Conservation (phyloP, 1,284 basidiomycete genomes). For the Heimioporus retisporus region DNA sequence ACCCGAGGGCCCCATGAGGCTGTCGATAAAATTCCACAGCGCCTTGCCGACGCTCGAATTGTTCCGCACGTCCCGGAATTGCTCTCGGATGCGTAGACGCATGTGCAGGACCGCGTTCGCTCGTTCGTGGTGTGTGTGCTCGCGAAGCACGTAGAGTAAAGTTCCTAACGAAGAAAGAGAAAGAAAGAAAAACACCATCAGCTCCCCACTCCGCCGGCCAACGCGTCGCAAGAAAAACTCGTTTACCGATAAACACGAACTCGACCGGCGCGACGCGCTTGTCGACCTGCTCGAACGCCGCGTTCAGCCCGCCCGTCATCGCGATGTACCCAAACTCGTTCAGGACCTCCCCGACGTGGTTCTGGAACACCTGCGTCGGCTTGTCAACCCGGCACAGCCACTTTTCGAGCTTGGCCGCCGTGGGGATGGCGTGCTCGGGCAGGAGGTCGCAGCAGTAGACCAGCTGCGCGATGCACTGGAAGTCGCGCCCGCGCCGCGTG, state of each 20-base stretch:
- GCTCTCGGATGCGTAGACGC: slow-evolving; percentile 60
- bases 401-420: slow-evolving; percentile 62
- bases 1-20: slow-evolving; percentile 47
- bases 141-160: slow-evolving; percentile 62
- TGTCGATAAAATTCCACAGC: slow-evolving; percentile 66
- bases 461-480: slow-evolving; percentile 73
- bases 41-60: slow-evolving; percentile 63
- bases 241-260: slow-evolving; percentile 76
- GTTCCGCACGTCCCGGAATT: slow-evolving; percentile 68
- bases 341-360: slow-evolving; percentile 59
- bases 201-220: no score
- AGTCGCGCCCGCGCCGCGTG: slow-evolving; percentile 72
- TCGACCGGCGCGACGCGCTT: slow-evolving; percentile 78
- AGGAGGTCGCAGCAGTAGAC: slow-evolving; percentile 71
- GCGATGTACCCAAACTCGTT: slow-evolving; percentile 67
- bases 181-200: not conserved
- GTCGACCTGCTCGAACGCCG: slow-evolving; percentile 59
- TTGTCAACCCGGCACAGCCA: slow-evolving; percentile 62
- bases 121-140: slow-evolving; percentile 50
- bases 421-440: slow-evolving; percentile 59
- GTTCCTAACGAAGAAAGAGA: slow-evolving; percentile 54
- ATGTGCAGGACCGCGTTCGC: slow-evolving; percentile 64
- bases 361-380: slow-evolving; percentile 59
- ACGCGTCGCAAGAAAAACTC: not conserved
- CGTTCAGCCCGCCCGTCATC: slow-evolving; percentile 44